A percentile compares a stretch with the other conserved stretches of the same genome.
phyloP scores from a whole-genome alignment of 2,329 filamentous ascomycete species.

The Beauveria sp. region DNA sequence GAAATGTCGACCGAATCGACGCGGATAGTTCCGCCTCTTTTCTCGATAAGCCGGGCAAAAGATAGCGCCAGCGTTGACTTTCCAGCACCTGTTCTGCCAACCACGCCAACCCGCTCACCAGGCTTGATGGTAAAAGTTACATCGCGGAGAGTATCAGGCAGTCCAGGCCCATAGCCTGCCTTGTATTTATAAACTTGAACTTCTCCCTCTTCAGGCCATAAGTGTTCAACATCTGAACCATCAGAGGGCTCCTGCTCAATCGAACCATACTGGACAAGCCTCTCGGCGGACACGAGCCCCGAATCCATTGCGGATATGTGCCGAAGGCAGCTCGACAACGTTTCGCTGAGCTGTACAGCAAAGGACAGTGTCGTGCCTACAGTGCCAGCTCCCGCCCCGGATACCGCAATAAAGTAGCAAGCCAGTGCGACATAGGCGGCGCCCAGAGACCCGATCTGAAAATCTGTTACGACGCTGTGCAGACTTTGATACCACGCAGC shows the following conservation, averaged over 20 bases:
- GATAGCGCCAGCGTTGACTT: neutral
- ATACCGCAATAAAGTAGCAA: constrained; percentile 49
- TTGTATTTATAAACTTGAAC: constrained; percentile 59
- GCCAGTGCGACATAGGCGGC: constrained; percentile 55
- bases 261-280: constrained; percentile 59
- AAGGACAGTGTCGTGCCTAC: constrained; percentile 64
- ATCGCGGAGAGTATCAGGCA: constrained; percentile 57
- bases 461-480: constrained; percentile 63
- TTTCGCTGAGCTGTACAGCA: constrained; percentile 51
- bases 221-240: constrained; percentile 48
- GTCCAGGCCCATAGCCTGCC: constrained; percentile 56
- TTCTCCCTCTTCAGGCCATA: constrained; percentile 61
- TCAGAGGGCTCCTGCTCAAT: constrained; percentile 54
- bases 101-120: constrained; percentile 47
- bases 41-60: neutral
- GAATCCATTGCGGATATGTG: constrained; percentile 59
- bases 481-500: constrained; percentile 58
- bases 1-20: constrained; percentile 35
- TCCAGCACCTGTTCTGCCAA: constrained; percentile 1
- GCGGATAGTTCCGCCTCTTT: neutral
- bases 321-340: constrained; percentile 52
- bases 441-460: constrained; percentile 56
- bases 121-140: constrained; percentile 52
- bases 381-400: constrained; percentile 49
- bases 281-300: constrained; percentile 62